Conservation (phyloP, 345 rosid genomes). For the Viola odorata region DNA sequence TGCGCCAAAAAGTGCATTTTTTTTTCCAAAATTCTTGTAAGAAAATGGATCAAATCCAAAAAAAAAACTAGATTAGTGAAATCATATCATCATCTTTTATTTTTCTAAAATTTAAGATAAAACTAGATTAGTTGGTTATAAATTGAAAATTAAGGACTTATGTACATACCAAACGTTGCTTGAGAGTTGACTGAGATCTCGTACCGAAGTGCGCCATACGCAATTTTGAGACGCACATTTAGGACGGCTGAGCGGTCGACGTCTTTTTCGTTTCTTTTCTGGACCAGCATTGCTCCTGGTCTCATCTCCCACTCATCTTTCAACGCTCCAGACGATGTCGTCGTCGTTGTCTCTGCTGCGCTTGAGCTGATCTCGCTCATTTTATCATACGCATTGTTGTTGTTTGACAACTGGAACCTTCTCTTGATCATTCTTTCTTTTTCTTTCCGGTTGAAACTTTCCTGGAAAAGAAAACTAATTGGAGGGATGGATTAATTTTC, state of each 20-base stretch:
- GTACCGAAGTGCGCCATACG: constrained; percentile 36
- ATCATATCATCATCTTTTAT: too few relatives aligned
- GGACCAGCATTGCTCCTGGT: constrained; percentile 66
- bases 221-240: constrained; percentile 33
- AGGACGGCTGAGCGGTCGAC: constrained; percentile 9
- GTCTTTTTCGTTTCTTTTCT: constrained; percentile 28
- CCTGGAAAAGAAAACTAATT: neutral
- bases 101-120: neutral
- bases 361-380: constrained; percentile 24
- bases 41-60: too few relatives aligned
- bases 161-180: constrained; percentile 47
- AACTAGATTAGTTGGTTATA: too few relatives aligned
- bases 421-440: neutral
- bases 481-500: too few relatives aligned
- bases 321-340: too few relatives aligned
- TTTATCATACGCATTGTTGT: constrained; percentile 18
- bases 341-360: constrained; percentile 17
- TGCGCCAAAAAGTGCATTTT: too few relatives aligned
- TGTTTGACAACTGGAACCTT: neutral
- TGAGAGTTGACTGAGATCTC: constrained; percentile 44
- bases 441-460: neutral
- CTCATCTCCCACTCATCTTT: constrained; percentile 47
- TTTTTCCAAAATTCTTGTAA: too few relatives aligned
- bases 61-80: too few relatives aligned
- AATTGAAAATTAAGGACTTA: constrained; percentile 5